Base-by-base conservation (phyloP, 169 alveolate genomes). In the Besnoitia besnoiti region DNA sequence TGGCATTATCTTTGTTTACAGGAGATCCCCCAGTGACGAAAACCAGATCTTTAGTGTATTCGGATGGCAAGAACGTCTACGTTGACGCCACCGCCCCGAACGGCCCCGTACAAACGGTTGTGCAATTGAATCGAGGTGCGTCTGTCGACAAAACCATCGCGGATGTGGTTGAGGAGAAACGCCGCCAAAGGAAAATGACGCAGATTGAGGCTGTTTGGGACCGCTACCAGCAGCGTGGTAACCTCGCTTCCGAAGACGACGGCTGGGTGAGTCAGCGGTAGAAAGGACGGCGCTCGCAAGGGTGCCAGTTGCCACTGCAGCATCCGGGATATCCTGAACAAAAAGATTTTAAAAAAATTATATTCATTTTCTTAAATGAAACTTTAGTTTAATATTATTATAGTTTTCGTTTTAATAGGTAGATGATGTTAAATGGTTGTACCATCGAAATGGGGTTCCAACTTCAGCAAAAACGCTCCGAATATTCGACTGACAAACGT, bases 181-280 rank as follows among this genome's bases (percentile, higher is more conserved):
- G 12, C 7, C 30, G 67, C 24, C 33, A 3, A 19, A 55, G 67
- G 30, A 55, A 55, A n/a, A 21, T 55, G 4, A 8, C 67, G 67
- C 12, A 21, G 33, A 19, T 55, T n/a, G 24, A n/a, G 33, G 30
- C 24, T n/a, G 33, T 55, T n/a, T 55, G 67, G 67, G 67, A 55
- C 12, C 7, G 67, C 4, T 55, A 10, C 67, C 7, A 55, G 67
- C 12, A n/a, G 33, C 67, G 24, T 55, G 67, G 67, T n/a, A 55
- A 55, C 67, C 12, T 55, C 33, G 67, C 33, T 0, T 21, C 12
- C 67, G 24, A 55, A 16, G 30, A 21, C 67, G 67, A 55, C 12
- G 67, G 67, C 67, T 55, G 67, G 67, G 67, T 55, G 67, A 55
- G 67, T 19, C n/a, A n/a, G n/a, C n/a, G n/a, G n/a, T n/a, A n/a